Evolutionary conservation across 2,329 filamentous ascomycete genomes (phyloP).

Genomic region (Fusarium metavorans): DNA sequence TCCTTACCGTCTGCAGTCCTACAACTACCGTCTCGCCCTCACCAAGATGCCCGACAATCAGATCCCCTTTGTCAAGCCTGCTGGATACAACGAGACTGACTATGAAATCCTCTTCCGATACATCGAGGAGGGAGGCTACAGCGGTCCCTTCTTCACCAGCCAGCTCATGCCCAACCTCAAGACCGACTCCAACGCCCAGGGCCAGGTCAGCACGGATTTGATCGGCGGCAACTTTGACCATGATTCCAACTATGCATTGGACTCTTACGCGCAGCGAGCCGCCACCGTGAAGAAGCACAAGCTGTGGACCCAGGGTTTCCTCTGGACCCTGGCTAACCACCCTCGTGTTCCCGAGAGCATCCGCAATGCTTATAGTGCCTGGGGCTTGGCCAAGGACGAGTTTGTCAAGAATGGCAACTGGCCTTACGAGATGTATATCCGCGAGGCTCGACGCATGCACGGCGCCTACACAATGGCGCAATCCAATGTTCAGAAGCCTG

Average conservation of each 20-base stretch:
- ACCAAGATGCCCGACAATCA: conserved; percentile 17
- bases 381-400: conserved; percentile 14
- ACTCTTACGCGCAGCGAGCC: background rate
- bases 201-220: conserved; percentile 13
- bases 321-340: conserved; percentile 15
- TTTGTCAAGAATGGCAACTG: conserved; percentile 11
- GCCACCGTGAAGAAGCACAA: background rate
- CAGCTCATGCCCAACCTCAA: conserved; percentile 22
- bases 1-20: conserved; percentile 29
- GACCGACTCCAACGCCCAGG: conserved; percentile 16
- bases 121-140: conserved; percentile 32
- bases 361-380: background rate
- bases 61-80: conserved; percentile 30
- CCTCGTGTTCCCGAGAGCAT: background rate
- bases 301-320: conserved; percentile 3
- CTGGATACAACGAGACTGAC: conserved; percentile 26
- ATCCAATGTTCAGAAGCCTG: conserved; percentile 1
- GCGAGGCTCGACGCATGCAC: conserved; percentile 11
- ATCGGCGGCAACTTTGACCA: conserved; percentile 6
- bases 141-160: conserved; percentile 12
- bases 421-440: conserved; percentile 13
- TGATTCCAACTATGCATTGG: conserved; percentile 7
- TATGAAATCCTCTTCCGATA: conserved; percentile 36
- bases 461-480: conserved; percentile 13
- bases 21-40: conserved; percentile 35